Conservation (phyloP, 768 basidiomycete genomes). For the Cyathus striatus region DNA sequence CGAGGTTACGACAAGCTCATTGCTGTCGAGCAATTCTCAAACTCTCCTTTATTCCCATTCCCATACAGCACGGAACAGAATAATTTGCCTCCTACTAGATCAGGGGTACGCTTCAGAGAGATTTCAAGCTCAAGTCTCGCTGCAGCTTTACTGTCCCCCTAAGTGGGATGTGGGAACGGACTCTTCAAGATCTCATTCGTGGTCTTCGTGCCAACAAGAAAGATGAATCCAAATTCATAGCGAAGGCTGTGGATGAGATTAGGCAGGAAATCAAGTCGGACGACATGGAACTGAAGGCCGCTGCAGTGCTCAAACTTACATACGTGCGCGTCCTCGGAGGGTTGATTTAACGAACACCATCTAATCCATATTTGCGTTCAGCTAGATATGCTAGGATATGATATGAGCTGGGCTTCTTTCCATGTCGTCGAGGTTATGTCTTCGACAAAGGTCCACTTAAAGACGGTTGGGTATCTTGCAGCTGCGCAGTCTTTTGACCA, state of each 20-base stretch:
- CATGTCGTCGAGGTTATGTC: conserved; percentile 99
- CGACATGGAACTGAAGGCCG: conserved; percentile 97
- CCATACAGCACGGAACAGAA: no score
- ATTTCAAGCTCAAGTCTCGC: no score
- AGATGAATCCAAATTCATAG: conserved; percentile 89
- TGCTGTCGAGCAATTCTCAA: no score
- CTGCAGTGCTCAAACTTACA: conserved; percentile 90
- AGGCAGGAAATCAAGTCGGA: conserved; percentile 85
- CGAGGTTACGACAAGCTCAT: no score
- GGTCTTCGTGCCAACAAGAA: conserved; percentile 94
- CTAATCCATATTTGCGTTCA: conserved; percentile 23
- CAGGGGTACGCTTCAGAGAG: no score
- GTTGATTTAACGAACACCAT: not conserved
- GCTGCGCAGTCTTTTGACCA: conserved; percentile 87
- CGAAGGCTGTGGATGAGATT: conserved; percentile 92
- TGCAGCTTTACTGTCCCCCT: no score
- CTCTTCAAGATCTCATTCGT: conserved; percentile 91
- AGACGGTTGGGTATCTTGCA: conserved; percentile 93
- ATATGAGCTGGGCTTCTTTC: conserved; percentile 95
- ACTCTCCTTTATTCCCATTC: no score
- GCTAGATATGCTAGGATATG: conserved; percentile 97
- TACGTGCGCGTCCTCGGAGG: conserved; percentile 61
- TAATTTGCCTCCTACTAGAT: no score
- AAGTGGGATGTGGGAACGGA: conserved; percentile 99
- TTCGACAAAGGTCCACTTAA: conserved; percentile 84